These are phyloP conservation scores for Prunus davidiana DNA, from an alignment of 306 rosid species.

Conservation along the genomic window DNA sequence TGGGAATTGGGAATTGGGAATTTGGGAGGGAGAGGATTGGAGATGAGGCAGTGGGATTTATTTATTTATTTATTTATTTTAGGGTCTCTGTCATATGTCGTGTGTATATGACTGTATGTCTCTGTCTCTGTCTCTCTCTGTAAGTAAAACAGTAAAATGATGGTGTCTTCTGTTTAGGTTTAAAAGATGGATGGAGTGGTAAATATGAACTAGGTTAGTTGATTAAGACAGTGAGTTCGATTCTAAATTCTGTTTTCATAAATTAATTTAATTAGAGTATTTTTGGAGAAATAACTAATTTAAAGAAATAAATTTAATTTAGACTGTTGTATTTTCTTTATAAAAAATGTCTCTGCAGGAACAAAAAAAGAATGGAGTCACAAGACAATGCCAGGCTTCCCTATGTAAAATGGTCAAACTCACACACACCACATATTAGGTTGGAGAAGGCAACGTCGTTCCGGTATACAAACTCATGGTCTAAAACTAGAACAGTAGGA, in stretches of 20 bases:
- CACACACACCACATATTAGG: neutral
- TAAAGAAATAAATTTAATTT: too few species aligned
- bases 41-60: neutral
- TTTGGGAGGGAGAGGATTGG: neutral
- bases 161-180: too few species aligned
- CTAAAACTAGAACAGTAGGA: neutral
- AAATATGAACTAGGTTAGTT: too few species aligned
- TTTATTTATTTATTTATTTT: neutral
- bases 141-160: too few species aligned
- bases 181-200: too few species aligned
- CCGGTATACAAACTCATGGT: slow-evolving; percentile 4
- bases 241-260: too few species aligned
- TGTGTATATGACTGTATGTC: neutral
- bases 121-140: neutral
- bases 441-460: neutral
- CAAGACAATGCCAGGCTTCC: neutral
- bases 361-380: neutral
- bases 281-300: too few species aligned
- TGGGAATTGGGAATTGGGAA: neutral
- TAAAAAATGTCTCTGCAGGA: too few species aligned
- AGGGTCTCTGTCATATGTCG: neutral
- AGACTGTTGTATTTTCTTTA: too few species aligned
- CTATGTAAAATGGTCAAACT: neutral
- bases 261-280: too few species aligned
- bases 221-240: rapidly evolving